A percentile compares a stretch with the other conserved stretches of the same genome.
Conservation (phyloP, 768 basidiomycete species). For the Trametes maxima region DNA sequence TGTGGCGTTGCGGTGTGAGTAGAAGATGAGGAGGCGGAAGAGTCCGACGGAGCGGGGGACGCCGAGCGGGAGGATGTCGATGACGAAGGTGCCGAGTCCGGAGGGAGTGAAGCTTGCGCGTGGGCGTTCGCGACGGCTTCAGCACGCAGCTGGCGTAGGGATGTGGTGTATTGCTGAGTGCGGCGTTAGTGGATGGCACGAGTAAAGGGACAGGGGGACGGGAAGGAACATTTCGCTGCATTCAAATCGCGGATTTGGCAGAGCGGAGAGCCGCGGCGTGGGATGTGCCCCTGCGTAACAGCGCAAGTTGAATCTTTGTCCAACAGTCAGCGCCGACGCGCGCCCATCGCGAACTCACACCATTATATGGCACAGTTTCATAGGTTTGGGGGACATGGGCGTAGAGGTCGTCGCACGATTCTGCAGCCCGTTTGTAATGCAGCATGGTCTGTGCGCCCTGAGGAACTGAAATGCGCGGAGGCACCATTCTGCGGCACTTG, state of each 20-base stretch:
- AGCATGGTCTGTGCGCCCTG: too few relatives aligned
- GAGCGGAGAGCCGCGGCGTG: too few relatives aligned
- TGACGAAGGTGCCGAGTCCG: slow-evolving; percentile 51
- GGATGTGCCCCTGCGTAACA: too few relatives aligned
- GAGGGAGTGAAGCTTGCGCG: slow-evolving; percentile 25
- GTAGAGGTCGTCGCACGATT: not conserved
- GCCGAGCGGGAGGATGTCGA: slow-evolving; percentile 52
- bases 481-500: not conserved
- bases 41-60: slow-evolving; percentile 41
- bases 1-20: slow-evolving; percentile 71
- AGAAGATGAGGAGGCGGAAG: slow-evolving; percentile 70
- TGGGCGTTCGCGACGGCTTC: slow-evolving; percentile 31
- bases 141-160: slow-evolving; percentile 30
- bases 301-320: too few relatives aligned
- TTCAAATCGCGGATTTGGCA: not conserved
- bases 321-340: not conserved
- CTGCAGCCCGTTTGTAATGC: too few relatives aligned
- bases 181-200: slow-evolving; percentile 3
- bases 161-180: slow-evolving; percentile 20
- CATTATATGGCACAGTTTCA: not conserved
- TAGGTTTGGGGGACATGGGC: not conserved
- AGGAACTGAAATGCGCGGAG: not conserved
- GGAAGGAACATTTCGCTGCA: slow-evolving; percentile 4
- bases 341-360: not conserved
- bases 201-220: not conserved